Conservation (phyloP, 352 stramenopile species). For the Globisporangium viniferum region DNA sequence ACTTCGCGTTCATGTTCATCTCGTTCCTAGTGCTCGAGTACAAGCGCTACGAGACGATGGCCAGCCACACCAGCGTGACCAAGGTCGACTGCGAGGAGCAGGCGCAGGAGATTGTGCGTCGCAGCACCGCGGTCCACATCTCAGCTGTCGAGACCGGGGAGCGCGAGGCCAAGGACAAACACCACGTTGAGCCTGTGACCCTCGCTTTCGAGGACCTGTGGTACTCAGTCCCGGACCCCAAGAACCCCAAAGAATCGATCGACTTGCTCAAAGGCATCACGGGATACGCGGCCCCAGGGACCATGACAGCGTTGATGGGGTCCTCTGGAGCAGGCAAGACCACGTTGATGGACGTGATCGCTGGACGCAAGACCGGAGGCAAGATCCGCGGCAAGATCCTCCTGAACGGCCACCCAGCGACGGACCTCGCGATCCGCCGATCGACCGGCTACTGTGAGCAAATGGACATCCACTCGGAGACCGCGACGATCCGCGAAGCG, state of each 20-base stretch:
- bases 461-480: slow-evolving; percentile 87
- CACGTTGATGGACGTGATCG: slow-evolving; percentile 93
- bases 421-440: slow-evolving; percentile 23
- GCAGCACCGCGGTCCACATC: slow-evolving; percentile 4
- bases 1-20: slow-evolving; percentile 24
- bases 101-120: slow-evolving; percentile 7
- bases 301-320: slow-evolving; percentile 84
- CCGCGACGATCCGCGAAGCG: slow-evolving; percentile 86
- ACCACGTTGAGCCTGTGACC: slow-evolving; percentile 17
- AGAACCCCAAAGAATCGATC: slow-evolving; percentile 28
- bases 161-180: neutral
- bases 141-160: neutral
- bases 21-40: slow-evolving; percentile 26
- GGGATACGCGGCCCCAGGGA: slow-evolving; percentile 25
- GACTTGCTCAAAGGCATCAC: slow-evolving; percentile 46
- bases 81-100: slow-evolving; percentile 8
- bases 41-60: slow-evolving; percentile 18
- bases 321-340: slow-evolving; percentile 77
- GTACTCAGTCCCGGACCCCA: slow-evolving; percentile 25
- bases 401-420: slow-evolving; percentile 67
- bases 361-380: slow-evolving; percentile 86
- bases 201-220: slow-evolving; percentile 24
- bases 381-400: slow-evolving; percentile 71
- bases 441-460: slow-evolving; percentile 71
- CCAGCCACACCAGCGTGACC: slow-evolving; percentile 9